Percentiles rank a stretch among this genome's conserved stretches.
Conservation (phyloP, 805 yeast species). For the Wickerhamomyces canadensis region DNA sequence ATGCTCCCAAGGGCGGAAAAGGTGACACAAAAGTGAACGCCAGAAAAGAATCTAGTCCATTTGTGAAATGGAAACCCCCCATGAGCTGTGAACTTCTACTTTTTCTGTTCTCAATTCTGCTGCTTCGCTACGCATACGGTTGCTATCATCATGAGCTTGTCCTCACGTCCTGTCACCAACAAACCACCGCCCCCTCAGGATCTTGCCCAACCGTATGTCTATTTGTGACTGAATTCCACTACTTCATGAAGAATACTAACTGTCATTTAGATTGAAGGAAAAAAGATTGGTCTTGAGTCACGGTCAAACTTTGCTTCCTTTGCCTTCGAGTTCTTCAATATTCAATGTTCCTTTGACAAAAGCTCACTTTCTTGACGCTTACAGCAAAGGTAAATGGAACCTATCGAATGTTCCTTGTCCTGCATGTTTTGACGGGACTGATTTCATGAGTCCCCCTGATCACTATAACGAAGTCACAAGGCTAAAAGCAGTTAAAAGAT, state of each 20-base stretch:
- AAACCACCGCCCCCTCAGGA: not conserved
- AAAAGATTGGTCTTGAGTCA: slow-evolving; percentile 1
- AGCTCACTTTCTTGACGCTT: slow-evolving; percentile 51
- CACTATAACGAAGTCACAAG: slow-evolving; percentile 45
- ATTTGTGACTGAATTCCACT: not conserved
- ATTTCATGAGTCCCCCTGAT: slow-evolving; percentile 56
- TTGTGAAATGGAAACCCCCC: no score
- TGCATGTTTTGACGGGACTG: slow-evolving; percentile 38
- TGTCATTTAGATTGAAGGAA: slow-evolving; percentile 7
- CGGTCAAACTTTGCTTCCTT: slow-evolving; percentile 12
- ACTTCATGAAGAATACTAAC: not conserved
- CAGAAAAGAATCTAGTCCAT: no score
- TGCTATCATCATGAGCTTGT: no score
- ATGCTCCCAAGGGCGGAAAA: no score
- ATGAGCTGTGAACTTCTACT: no score
- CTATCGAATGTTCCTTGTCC: slow-evolving; percentile 53
- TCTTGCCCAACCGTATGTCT: slow-evolving; percentile 19
- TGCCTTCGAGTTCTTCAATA: slow-evolving; percentile 4
- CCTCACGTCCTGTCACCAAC: no score
- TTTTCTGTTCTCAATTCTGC: no score
- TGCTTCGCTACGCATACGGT: no score
- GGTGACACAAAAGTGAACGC: no score
- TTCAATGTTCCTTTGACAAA: slow-evolving; percentile 36
- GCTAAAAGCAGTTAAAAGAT: slow-evolving; percentile 36
- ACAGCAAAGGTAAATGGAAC: slow-evolving; percentile 52